Evolutionary conservation across 495 filamentous ascomycete species (phyloP), one percentile per base, ranked within the genome.

Genomic region (Neurospora terricola): DNA sequence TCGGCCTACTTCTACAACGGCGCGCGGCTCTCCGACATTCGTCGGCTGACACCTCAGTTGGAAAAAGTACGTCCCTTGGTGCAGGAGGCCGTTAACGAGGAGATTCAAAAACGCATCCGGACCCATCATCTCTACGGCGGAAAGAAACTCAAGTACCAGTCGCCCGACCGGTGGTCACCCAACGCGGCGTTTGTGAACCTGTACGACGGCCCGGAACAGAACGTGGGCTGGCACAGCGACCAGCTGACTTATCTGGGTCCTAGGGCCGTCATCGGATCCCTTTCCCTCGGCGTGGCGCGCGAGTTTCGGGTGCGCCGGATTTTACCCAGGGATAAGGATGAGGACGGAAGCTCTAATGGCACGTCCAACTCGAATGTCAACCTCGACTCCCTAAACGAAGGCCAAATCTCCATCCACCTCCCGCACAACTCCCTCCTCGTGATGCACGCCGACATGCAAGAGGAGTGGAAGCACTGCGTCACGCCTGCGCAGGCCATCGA

Each of bases 111-210:
- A 18, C 90, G 92, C 16, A 93, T 93, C 73, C 83, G 83, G 21
- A 83, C 86, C 9, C 82, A 85, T 42, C 27, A 16, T 3, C 27
- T 66, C 12, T 91, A 94, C 39, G 83, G 82, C 12, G 88, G 90
- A 21, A 86, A 88, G 79, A 97, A 94, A 79, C 87, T 97, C 72
- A 90, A 86, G 73, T 90, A 92, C 76, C 94, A 97, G 75, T 91
- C 90, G 2, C 85, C 92, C 0, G 76, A 87, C 4, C 81, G 85
- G 1, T 98, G 96, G 94, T 84, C 79, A 38, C 91, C 94, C 9
- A 99, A 98, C 76, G 93, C 93, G 0, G 93, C 94, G 0, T 93
- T 97, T 75, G 94, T 97, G 0, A 99, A 99, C 78, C 95, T 93
- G 82, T 99, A 99, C 78, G 83, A 89, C 73, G 94, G 94, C 0